These are phyloP conservation scores for Euphorbia peplus DNA, from an alignment of 345 rosid species.

Conservation along the genomic window DNA sequence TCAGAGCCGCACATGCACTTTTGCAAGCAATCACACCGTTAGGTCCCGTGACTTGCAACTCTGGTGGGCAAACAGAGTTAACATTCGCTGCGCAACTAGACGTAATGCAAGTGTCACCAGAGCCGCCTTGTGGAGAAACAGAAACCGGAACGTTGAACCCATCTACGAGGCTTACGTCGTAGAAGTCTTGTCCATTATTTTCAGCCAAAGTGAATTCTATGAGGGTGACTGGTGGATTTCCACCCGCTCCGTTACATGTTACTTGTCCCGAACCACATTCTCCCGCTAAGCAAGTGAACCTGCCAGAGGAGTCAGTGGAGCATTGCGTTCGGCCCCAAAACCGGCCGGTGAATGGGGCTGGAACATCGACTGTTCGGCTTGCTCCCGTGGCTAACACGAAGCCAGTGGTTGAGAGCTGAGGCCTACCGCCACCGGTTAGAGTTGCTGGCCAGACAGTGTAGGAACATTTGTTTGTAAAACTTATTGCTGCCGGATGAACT, in stretches of 20 bases:
- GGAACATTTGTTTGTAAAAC: conserved; percentile 33
- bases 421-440: conserved; percentile 13
- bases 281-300: conserved; percentile 30
- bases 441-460: conserved; percentile 39
- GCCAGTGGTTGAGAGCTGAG: conserved; percentile 32
- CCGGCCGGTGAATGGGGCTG: conserved; percentile 32
- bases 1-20: conserved; percentile 36
- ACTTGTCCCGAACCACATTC: conserved; percentile 40
- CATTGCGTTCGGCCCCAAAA: conserved; percentile 38
- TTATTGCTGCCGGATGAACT: conserved; percentile 14
- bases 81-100: conserved; percentile 28
- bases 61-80: conserved; percentile 32
- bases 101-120: conserved; percentile 9
- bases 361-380: conserved; percentile 10
- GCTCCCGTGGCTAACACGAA: conserved; percentile 19
- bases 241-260: conserved; percentile 32
- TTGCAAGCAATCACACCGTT: conserved; percentile 33
- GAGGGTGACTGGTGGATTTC: conserved; percentile 29
- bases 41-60: conserved; percentile 25
- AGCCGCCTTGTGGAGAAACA: conserved; percentile 31
- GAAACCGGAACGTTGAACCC: conserved; percentile 44
- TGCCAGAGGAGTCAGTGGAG: conserved; percentile 11
- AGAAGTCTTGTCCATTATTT: conserved; percentile 24
- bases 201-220: conserved; percentile 27
- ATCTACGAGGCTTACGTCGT: conserved; percentile 42